Evolutionary conservation across 495 filamentous ascomycete species (phyloP), one percentile per base, ranked within the genome.

Genomic region (Lentithecium fluviatile): DNA sequence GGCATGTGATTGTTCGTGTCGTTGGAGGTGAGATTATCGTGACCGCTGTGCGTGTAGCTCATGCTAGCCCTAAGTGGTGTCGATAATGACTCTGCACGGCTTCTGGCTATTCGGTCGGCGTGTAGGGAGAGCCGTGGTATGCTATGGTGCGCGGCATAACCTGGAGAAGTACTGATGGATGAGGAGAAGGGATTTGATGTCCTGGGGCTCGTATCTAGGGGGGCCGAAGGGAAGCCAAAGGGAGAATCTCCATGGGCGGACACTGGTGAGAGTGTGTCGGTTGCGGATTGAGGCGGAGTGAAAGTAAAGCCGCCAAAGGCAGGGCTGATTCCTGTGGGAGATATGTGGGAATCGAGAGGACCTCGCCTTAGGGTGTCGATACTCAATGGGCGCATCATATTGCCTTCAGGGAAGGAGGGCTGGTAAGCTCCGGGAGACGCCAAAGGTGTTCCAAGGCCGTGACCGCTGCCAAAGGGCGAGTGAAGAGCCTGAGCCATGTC

Each of bases 401-500:
- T 65, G 8, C 59, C 56, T 52, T 70, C 82, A 79, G 13, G 75
- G 71, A 51, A 79, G 73, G 38, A 66, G 70, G 53, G 76, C 76
- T 60, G 83, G 79, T 51, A 83, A 11, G 54, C 48, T 15, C 62
- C 81, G 3, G 83, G 83, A 26, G 82, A 83, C 6, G 78, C 74
- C 42, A 85, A 75, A 6, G 83, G 82, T 2, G 82, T 78, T 21
- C 67, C 70, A 55, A 74, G 71, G 59, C 70, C 72, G 45, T 73
- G 75, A 38, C 77, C 56, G 82, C 83, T 53, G 23, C 71, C 71
- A 52, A 76, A 75, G 6, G 89, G 87, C n/a, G 88, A 88, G 66
- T 95, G 88, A 20, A 97, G 77, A 7, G 92, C 91, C 75, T 94
- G 88, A 10, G 91, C 85, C 67, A 90, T 95, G 77, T 95, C 89